Base-by-base conservation (phyloP, 768 basidiomycete species). In the Mycena sanguinolenta region DNA sequence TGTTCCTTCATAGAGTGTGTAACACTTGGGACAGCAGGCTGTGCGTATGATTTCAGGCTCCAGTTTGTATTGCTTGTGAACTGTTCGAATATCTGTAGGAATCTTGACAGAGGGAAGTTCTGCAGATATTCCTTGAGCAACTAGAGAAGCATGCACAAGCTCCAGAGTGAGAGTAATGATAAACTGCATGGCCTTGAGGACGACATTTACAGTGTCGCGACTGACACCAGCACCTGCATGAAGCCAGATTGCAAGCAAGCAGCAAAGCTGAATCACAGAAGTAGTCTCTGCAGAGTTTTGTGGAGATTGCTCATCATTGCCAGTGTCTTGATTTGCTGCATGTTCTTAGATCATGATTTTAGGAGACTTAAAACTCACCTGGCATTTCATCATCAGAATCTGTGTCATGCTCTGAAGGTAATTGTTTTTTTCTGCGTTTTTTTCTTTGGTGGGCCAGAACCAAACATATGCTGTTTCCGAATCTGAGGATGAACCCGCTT, bases 241-340 rank as follows among this genome's bases (percentile, higher is more conserved):
- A 34, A 73, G 67, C 72, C 72, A 73, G 4, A 59, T 60, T 1
- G 52, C 67, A 7, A 73, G 58, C n/a, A 69, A 25, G 9, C 50
- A 65, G 17, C 67, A 72, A 38, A 72, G 53, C 9, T 65, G 12
- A n/a, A 46, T 25, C 1, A 71, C 42, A 32, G 36, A 63, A 27
- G 30, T n/a, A n/a, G n/a, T n/a, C n/a, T n/a, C n/a, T n/a, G n/a
- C n/a, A n/a, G n/a, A n/a, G n/a, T n/a, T n/a, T n/a, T n/a, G n/a
- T n/a, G n/a, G n/a, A n/a, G n/a, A n/a, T n/a, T n/a, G 44, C 34
- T 38, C 36, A 42, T 59, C 38, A n/a, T 49, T 23, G n/a, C n/a
- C 25, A 6, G 25, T 52, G 14, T 27, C 50, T 14, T 34, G n/a
- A 36, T 14, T n/a, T 58, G 21, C 36, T 38, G n/a, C 14, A 3